Evolutionary conservation across 345 rosid species (phyloP), one percentile per base, ranked within the genome.

Genomic region (Lepidium didymum): DNA sequence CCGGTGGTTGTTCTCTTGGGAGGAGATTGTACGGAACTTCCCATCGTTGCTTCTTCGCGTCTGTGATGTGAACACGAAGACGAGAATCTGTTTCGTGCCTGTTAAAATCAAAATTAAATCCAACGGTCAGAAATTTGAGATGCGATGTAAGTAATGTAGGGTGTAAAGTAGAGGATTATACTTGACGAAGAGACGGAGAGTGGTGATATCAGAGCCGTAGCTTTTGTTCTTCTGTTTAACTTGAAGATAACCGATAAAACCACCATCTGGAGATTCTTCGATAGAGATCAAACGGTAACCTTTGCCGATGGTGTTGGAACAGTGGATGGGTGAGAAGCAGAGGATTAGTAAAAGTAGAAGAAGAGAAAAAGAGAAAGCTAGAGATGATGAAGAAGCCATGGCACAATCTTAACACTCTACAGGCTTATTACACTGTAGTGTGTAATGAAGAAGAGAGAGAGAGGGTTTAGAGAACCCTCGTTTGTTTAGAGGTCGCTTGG

Each of bases 1-100:
- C 69, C 31, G 96, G 93, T 1, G 96, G 88, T 25, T 79, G 79
- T 38, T 89, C 90, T 55, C 99, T 75, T 0, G 97, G 97, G 38
- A 95, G 76, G 44, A 95, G 89, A 59, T 81, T 77, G 84, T 89
- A 91, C 1, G 97, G 99, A 1, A 95, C 96, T 75, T 89, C 97
- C 99, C 99, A 95, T 71, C 99, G 71, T 78, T 80, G 86, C 65
- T 89, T 83, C 78, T 70, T 72, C 1, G 99, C 96, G 75, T 95
- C 99, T 2, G 99, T 91, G 57, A 89, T 89, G 78, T 80, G 84
- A 7, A 95, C 96, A 56, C 96, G 84, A 45, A 95, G 77, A 25
- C 99, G 96, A 40, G 72, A 79, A 7, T 81, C 79, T 7, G 88
- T 84, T 52, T 95, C 99, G 62, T 91, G 97, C 79, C 97, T 94